These are phyloP conservation scores for Fusarium zealandicum DNA, from an alignment of 2,329 filamentous ascomycete species.

Conservation along the genomic window DNA sequence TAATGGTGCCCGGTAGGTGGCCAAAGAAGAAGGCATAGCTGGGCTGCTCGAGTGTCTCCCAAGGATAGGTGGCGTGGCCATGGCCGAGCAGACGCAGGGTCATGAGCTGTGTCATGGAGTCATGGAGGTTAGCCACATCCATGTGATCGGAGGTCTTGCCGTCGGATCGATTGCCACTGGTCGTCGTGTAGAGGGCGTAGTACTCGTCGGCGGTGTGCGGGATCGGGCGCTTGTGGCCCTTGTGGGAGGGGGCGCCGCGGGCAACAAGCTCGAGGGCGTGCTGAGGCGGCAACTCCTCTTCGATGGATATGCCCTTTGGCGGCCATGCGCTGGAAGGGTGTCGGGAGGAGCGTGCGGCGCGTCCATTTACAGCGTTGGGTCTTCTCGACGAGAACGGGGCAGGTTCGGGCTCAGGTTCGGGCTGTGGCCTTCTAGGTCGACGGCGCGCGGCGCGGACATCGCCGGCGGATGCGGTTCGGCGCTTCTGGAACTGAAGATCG, in stretches of 20 bases:
- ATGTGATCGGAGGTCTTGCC: constrained; percentile 49
- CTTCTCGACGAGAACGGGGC: constrained; percentile 22
- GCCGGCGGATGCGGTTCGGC: constrained; percentile 29
- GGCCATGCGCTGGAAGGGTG: constrained; percentile 63
- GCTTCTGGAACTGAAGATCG: constrained; percentile 37
- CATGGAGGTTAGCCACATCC: constrained; percentile 59
- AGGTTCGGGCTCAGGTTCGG: constrained; percentile 36
- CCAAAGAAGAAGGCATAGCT: constrained; percentile 75
- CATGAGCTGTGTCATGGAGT: constrained; percentile 66
- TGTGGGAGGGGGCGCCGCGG: constrained; percentile 64
- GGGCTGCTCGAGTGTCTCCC: constrained; percentile 78
- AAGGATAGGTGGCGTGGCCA: constrained; percentile 59
- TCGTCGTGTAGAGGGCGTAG: constrained; percentile 63
- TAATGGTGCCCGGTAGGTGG: constrained; percentile 71
- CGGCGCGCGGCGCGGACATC: constrained; percentile 46
- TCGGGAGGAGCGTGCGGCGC: constrained; percentile 21
- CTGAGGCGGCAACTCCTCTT: constrained; percentile 60
- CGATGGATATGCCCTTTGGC: constrained; percentile 56
- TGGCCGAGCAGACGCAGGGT: constrained; percentile 58
- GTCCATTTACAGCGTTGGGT: constrained; percentile 28
- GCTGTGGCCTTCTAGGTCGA: constrained; percentile 52
- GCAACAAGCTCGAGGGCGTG: constrained; percentile 65
- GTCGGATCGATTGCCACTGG: constrained; percentile 52
- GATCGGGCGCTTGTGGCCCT: constrained; percentile 61
- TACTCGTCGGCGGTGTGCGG: constrained; percentile 63